Evolutionary conservation across 129 eudicot species (phyloP).

Genomic region (Smallanthus sonchifolius): DNA sequence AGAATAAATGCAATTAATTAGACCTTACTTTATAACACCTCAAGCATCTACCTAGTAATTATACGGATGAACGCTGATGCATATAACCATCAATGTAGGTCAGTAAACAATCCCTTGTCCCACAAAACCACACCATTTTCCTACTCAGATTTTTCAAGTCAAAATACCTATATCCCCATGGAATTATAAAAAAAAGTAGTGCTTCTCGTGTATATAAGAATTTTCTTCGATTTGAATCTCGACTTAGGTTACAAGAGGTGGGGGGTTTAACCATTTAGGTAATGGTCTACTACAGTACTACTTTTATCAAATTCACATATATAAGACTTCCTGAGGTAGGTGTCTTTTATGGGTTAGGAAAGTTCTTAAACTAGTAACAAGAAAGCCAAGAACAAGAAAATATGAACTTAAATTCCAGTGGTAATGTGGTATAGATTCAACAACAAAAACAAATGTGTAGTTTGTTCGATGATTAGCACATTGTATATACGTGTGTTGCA

Average conservation of each 20-base stretch:
- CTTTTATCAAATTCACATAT: neutral
- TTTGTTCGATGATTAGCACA: neutral
- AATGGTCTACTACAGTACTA: neutral
- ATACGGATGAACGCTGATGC: neutral
- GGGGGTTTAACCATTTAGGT: neutral
- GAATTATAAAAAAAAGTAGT: neutral
- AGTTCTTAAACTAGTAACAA: neutral
- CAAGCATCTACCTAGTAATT: constrained; percentile 18
- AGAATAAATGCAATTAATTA: constrained; percentile 10
- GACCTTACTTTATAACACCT: constrained; percentile 10
- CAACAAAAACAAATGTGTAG: neutral
- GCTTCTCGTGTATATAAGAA: neutral
- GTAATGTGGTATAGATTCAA: neutral
- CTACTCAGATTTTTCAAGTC: constrained; percentile 2
- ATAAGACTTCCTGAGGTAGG: neutral
- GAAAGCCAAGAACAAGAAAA: neutral
- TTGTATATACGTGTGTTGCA: too few relatives aligned
- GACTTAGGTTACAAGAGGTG: neutral
- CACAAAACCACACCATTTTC: constrained; percentile 6
- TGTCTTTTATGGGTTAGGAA: neutral
- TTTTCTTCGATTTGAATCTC: neutral
- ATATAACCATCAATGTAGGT: constrained; percentile 5
- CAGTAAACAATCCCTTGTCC: neutral
- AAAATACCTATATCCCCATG: neutral
- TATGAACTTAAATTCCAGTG: neutral